Evolutionary conservation across 202 grass and related monocot genomes (phyloP).

Genomic region (Cymbopogon flexuosus): DNA sequence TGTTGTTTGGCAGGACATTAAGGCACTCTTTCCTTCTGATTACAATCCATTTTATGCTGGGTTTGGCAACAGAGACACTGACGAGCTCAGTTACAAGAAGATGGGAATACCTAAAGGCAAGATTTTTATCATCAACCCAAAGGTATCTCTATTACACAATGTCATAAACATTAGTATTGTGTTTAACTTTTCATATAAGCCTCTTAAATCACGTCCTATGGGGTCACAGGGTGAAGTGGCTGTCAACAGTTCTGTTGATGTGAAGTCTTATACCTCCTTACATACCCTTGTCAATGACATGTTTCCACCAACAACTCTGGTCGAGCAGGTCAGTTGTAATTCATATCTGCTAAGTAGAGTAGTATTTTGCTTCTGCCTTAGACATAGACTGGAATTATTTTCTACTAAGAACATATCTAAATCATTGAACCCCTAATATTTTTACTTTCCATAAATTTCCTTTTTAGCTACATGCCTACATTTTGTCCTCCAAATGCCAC

Average conservation of each 20-base stretch:
- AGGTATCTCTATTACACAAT: slow-evolving; percentile 47
- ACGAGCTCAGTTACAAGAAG: slow-evolving; percentile 91
- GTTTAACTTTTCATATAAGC: slow-evolving; percentile 20
- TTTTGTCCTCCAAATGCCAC: background rate
- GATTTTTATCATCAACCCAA: slow-evolving; percentile 98
- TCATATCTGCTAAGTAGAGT: background rate
- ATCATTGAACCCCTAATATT: background rate
- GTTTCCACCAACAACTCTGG: slow-evolving; percentile 92
- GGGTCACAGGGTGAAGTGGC: slow-evolving; percentile 81
- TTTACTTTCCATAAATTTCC: background rate
- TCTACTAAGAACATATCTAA: background rate
- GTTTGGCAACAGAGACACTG: slow-evolving; percentile 97
- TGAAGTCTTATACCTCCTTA: slow-evolving; percentile 95
- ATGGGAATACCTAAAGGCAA: slow-evolving; percentile 98
- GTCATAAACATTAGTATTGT: background rate
- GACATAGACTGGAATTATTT: background rate
- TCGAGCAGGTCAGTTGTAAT: slow-evolving; percentile 78
- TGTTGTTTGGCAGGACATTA: slow-evolving; percentile 75
- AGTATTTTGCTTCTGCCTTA: background rate
- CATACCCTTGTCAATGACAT: slow-evolving; percentile 96
- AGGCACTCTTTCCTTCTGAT: slow-evolving; percentile 87
- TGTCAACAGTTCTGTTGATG: slow-evolving; percentile 80
- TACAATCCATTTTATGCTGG: slow-evolving; percentile 99
- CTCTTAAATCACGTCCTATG: slow-evolving; percentile 9
- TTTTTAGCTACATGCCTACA: slow-evolving; percentile 15